These are phyloP conservation scores for Eragrostis curvula DNA, from an alignment of 176 grass and related monocot species.

Conservation along the genomic window DNA sequence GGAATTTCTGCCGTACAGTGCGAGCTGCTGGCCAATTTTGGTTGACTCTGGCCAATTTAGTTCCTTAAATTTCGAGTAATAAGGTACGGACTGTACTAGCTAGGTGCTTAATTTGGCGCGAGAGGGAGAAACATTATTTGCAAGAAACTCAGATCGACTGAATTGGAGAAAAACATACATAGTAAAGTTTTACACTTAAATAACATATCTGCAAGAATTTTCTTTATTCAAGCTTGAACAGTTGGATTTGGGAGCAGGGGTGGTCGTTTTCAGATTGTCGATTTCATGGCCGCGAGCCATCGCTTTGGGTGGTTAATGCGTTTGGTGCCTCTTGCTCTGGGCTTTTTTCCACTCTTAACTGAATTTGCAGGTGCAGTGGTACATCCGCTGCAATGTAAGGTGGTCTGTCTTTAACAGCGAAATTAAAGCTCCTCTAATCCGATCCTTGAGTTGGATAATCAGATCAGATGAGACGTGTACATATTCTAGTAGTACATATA, in stretches of 20 bases:
- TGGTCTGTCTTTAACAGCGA: constrained; percentile 14
- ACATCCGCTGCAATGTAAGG: not conserved
- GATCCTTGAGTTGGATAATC: not conserved
- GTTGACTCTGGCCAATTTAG: no score
- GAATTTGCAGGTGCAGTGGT: constrained; percentile 1
- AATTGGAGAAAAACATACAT: no score
- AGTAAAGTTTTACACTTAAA: no score
- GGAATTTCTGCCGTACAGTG: no score
- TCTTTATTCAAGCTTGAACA: not conserved
- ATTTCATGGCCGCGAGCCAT: constrained; percentile 21
- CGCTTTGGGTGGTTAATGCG: constrained; percentile 21
- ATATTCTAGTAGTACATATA: no score
- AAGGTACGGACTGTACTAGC: no score
- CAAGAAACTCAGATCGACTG: no score
- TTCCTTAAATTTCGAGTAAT: no score
- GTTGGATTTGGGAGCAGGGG: not conserved
- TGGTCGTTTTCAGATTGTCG: not conserved
- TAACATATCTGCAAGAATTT: no score
- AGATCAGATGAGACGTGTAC: not conserved
- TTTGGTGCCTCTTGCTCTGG: constrained; percentile 6
- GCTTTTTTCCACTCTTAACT: constrained; percentile 15
- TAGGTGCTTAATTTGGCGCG: no score
- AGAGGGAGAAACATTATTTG: no score
- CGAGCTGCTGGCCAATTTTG: no score
- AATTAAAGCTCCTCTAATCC: not conserved